Evolutionary conservation across 2,329 filamentous ascomycete genomes (phyloP).

Genomic region (Leptosphaerulina australis): DNA sequence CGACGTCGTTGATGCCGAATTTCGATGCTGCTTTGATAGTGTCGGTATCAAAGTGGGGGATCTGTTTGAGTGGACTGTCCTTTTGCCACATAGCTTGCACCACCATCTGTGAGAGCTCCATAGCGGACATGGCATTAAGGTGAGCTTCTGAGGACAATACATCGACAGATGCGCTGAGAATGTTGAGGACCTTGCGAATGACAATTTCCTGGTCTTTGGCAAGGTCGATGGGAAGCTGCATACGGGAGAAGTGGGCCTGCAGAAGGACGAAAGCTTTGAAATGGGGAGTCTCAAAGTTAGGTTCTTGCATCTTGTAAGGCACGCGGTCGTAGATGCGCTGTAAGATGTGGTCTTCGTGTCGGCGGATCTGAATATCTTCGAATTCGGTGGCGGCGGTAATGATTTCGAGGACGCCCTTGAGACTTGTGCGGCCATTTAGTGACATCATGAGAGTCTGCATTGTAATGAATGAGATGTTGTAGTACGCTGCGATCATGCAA

Average conservation of each 20-base stretch:
- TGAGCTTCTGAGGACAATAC: constrained; percentile 95
- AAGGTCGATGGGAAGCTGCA: constrained; percentile 94
- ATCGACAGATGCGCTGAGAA: constrained; percentile 91
- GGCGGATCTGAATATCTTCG: constrained; percentile 89
- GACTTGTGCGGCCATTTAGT: constrained; percentile 83
- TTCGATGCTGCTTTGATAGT: constrained; percentile 82
- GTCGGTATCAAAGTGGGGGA: constrained; percentile 88
- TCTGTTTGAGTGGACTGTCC: constrained; percentile 95
- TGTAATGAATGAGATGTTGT: constrained; percentile 98
- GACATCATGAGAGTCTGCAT: constrained; percentile 99
- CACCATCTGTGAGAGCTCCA: constrained; percentile 99
- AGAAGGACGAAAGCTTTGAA: constrained; percentile 98
- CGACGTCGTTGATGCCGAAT: constrained; percentile 86
- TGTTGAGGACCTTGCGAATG: constrained; percentile 79
- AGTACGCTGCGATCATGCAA: constrained; percentile 98
- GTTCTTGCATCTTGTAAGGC: constrained; percentile 91
- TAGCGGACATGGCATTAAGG: constrained; percentile 95
- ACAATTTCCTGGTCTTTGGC: constrained; percentile 95
- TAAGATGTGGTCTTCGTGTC: constrained; percentile 87
- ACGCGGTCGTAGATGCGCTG: constrained; percentile 92
- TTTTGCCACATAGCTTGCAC: constrained; percentile 99
- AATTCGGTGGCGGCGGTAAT: constrained; percentile 97
- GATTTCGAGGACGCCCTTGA: constrained; percentile 97
- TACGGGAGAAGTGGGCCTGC: constrained; percentile 95
- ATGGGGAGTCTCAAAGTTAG: constrained; percentile 88